Conservation (phyloP, 2,329 filamentous ascomycete genomes). For the Beauveria varroae region DNA sequence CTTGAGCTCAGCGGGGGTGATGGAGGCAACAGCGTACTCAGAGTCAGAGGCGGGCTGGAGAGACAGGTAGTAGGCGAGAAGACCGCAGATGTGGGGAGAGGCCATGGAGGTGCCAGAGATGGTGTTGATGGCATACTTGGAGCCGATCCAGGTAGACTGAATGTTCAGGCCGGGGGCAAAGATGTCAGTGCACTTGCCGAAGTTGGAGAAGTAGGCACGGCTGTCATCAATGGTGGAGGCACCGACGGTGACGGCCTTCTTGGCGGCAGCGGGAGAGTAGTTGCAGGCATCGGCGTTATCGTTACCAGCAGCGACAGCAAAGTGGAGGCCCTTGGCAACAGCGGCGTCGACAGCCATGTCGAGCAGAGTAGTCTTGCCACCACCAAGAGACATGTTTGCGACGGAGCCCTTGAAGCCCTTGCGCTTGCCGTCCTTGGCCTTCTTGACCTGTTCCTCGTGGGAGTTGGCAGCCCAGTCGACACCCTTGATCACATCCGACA, state of each 20-base stretch:
- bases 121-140: constrained; percentile 92
- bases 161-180: constrained; percentile 97
- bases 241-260: constrained; percentile 90
- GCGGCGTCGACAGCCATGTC: constrained; percentile 92
- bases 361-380: constrained; percentile 89
- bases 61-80: constrained; percentile 95
- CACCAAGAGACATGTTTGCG: constrained; percentile 98
- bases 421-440: constrained; percentile 78
- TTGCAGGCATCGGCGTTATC: constrained; percentile 99
- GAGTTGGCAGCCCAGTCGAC: constrained; percentile 86
- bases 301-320: constrained; percentile 95
- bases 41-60: constrained; percentile 88
- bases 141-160: constrained; percentile 96
- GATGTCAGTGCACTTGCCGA: constrained; percentile 98
- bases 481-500: constrained; percentile 98
- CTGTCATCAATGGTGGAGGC: constrained; percentile 88
- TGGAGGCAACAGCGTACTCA: constrained; percentile 78
- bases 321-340: constrained; percentile 87
- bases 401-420: constrained; percentile 98
- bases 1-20: constrained; percentile 95
- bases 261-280: constrained; percentile 92
- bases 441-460: constrained; percentile 68
- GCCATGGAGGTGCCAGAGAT: constrained; percentile 99
- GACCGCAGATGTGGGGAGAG: constrained; percentile 91
- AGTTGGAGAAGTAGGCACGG: constrained; percentile 99